Conservation (phyloP, 2,329 filamentous ascomycete genomes). For the Verticillium alfalfae region DNA sequence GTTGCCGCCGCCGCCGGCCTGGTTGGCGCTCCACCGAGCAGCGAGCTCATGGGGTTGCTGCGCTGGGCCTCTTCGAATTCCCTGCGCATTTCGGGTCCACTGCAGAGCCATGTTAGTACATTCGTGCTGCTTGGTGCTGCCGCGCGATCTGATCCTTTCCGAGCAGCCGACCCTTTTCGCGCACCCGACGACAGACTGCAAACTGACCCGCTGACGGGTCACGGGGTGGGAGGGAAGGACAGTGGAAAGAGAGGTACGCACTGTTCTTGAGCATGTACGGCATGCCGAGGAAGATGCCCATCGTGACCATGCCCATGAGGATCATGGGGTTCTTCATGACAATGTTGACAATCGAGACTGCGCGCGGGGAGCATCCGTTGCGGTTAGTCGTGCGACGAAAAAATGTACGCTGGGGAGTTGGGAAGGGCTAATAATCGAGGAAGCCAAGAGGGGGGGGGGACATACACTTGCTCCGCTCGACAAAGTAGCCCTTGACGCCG, state of each 20-base stretch:
- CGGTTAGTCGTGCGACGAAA: neutral
- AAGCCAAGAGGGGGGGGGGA: constrained; percentile 13
- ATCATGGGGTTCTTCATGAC: constrained; percentile 91
- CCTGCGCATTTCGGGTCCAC: constrained; percentile 93
- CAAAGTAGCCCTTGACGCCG: constrained; percentile 67
- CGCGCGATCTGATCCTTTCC: too few relatives aligned
- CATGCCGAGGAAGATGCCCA: constrained; percentile 85
- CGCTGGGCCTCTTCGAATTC: constrained; percentile 91
- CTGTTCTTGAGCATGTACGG: constrained; percentile 94
- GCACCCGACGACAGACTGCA: neutral
- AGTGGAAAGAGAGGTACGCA: constrained; percentile 41
- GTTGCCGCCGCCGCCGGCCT: constrained; percentile 22
- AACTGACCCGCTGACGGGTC: too few relatives aligned
- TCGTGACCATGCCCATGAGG: constrained; percentile 76
- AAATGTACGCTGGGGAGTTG: too few relatives aligned
- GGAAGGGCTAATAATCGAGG: neutral
- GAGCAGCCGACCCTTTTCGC: neutral
- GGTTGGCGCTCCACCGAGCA: constrained; percentile 35
- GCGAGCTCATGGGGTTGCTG: constrained; percentile 59
- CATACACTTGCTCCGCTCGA: constrained; percentile 71
- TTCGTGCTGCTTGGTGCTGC: neutral
- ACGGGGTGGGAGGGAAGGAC: neutral
- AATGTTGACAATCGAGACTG: constrained; percentile 74
- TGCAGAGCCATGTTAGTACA: constrained; percentile 26
- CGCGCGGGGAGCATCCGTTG: neutral